Evolutionary conservation across 352 stramenopile species (phyloP), one percentile per base, ranked within the genome.

Genomic region (Phytophthora quininea): DNA sequence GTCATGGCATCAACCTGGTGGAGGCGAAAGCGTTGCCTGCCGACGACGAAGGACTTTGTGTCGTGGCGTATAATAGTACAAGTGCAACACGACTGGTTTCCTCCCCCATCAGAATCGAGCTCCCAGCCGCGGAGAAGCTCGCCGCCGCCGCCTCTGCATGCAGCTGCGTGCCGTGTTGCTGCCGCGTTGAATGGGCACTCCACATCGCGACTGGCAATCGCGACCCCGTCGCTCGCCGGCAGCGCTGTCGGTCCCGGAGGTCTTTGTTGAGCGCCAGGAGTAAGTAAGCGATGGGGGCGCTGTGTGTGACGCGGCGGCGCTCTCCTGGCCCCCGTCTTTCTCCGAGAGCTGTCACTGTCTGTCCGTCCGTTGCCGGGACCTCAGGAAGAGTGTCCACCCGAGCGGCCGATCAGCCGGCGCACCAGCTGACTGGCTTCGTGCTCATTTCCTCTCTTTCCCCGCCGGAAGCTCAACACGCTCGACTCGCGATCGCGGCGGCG

Each of bases 381-480:
- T 32, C 40, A 60, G 47, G 58, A 66, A 68, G 65, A 74, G 60
- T 71, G 70, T 74, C 70, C 57, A 72, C 58, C 43, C 45, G 19
- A 24, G 19, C 19, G 19, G 19, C 33, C 57, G 65, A 77, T 74
- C 65, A 77, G 61, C 19, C 67, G 29, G 65, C 72, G 56, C 64
- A 74, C 61, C 70, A 74, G 66, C 70, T 77, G 70, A 77, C 61
- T 77, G 61, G 53, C 61, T 72, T 46, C 60, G 49, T 74, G 56
- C 58, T 77, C 70, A 77, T 77, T 77, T 77, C 55, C 53, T 60
- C 65, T 77, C 70, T 74, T 77, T 72, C 70, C 43, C 53, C 29
- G 57, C 61, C 47, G 43, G 62, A 69, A 74, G 61, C 59, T 67
- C 55, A 64, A 52, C 53, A 54, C 50, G 55, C 52, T 42, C 58